A percentile compares a stretch with the other conserved stretches of the same genome.
Evolutionary conservation across 2,329 filamentous ascomycete species (phyloP).

Genomic region (Thermomyces lanuginosus): DNA sequence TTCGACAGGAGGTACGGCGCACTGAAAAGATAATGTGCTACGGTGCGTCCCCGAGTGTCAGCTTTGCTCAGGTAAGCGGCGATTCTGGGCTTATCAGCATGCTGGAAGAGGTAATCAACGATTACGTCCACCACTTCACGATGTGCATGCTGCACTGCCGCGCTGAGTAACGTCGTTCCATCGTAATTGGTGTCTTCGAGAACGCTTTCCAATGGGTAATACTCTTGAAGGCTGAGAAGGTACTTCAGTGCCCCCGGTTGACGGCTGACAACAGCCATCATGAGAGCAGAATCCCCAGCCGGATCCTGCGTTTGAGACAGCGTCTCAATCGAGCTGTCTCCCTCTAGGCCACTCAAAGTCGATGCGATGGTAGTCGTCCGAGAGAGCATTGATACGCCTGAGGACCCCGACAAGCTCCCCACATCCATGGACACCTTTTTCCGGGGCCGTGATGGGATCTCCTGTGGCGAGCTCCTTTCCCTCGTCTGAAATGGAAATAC

Average conservation of each 20-base stretch:
- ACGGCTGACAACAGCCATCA: constrained; percentile 67
- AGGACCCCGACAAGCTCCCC: constrained; percentile 72
- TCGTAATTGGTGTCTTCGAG: constrained; percentile 78
- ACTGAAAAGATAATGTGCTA: constrained; percentile 93
- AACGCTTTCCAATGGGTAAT: constrained; percentile 55
- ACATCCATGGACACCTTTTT: constrained; percentile 85
- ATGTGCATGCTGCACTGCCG: constrained; percentile 74
- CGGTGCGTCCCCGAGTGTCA: constrained; percentile 72
- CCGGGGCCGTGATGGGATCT: constrained; percentile 35
- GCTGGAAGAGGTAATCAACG: constrained; percentile 51
- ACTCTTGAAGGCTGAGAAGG: constrained; percentile 57
- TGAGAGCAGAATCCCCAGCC: constrained; percentile 66
- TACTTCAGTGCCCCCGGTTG: constrained; percentile 61
- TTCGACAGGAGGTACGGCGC: constrained; percentile 62
- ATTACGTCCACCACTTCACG: constrained; percentile 58
- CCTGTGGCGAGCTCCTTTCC: constrained; percentile 26
- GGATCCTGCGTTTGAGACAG: constrained; percentile 40
- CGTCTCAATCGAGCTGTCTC: constrained; percentile 66
- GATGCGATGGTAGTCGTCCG: constrained; percentile 64
- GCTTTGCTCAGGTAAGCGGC: constrained; percentile 55
- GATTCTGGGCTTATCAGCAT: constrained; percentile 40
- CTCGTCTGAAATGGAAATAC: constrained; percentile 79
- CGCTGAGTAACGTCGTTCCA: constrained; percentile 73
- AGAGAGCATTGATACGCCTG: constrained; percentile 68
- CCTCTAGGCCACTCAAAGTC: constrained; percentile 55